Base-by-base conservation (phyloP, 1,284 basidiomycete genomes). In the Trametes pubescens region DNA sequence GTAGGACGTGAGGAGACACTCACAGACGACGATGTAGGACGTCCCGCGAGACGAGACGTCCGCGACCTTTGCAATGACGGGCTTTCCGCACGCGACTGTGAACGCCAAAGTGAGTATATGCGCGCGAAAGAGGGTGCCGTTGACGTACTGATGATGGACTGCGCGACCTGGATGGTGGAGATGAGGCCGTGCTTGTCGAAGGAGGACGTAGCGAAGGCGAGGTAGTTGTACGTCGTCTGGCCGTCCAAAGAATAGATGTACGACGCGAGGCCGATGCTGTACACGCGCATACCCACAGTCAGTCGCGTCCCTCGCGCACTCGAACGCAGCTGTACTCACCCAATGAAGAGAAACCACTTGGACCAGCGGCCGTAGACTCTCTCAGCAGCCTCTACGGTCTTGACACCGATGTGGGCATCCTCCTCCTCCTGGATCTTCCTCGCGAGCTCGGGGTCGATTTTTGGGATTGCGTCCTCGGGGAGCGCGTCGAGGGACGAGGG, bases 231-330 rank as follows among this genome's bases (percentile, higher is more conserved):
- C 4, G 90, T 92, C 14, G 90, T 92, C 52, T 82, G 80, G 49
- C 85, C 82, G 68, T 93, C 91, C 16, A 93, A 80, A 0, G 90
- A 90, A 75, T 93, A 93, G 67, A 92, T 88, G 75, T 93, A 93
- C 1, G 89, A 84, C 0, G 89, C 87, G 3, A 92, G 81, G 32
- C 81, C 89, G 62, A 93, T 78, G 54, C 89, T 90, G 35, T 6
- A 4, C 3, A 44, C 13, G 40, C 10, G 37, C 37, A 35, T 43
- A 43, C 40, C 14, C 16, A 4, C 40, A n/a, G 57, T 21, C 34
- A 40, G 29, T 9, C 24, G 47, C 47, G 47, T 48, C 47, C 24
- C 26, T 24, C 16, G 53, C 51, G 21, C 1, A 34, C 21, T 32
- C 8, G 38, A 40, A 22, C 38, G 9, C 26, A 5, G 40, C 7